Percentiles rank a stretch among this genome's conserved stretches.
These are phyloP conservation scores for Verbascum thapsus DNA, from an alignment of 257 asterid species.

Conservation along the genomic window DNA sequence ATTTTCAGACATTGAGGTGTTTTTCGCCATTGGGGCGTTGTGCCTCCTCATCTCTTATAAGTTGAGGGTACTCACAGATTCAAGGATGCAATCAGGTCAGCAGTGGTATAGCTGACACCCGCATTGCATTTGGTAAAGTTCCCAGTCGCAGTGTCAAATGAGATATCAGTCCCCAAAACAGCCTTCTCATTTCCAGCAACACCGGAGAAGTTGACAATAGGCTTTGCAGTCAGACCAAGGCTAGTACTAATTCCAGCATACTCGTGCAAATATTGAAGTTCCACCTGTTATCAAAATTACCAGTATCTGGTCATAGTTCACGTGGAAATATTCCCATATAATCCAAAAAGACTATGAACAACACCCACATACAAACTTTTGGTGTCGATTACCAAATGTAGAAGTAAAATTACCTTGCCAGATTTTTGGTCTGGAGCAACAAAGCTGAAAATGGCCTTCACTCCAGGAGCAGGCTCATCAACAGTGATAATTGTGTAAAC, in stretches of 20 bases:
- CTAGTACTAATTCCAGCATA: conserved; percentile 89
- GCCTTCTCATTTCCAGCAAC: conserved; percentile 71
- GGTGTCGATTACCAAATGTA: not conserved
- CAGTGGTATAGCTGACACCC: conserved; percentile 61
- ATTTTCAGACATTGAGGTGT: too few relatives aligned
- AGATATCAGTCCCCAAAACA: conserved; percentile 78
- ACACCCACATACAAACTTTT: not conserved
- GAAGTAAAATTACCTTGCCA: conserved; percentile 69
- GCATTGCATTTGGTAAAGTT: conserved; percentile 75
- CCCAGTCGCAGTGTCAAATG: conserved; percentile 89
- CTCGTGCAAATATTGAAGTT: conserved; percentile 92
- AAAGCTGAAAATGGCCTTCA: conserved; percentile 83
- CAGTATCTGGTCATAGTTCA: conserved; percentile 13
- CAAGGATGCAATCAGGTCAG: conserved; percentile 86
- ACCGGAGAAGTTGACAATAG: conserved; percentile 90
- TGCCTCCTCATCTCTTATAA: too few relatives aligned
- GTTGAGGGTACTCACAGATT: conserved; percentile 56
- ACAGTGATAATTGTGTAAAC: conserved; percentile 70
- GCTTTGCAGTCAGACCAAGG: conserved; percentile 84
- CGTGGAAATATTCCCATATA: not conserved
- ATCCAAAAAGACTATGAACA: not conserved
- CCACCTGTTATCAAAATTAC: conserved; percentile 58
- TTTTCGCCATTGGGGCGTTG: too few relatives aligned
- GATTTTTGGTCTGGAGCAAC: conserved; percentile 88
- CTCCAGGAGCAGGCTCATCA: conserved; percentile 96